These are phyloP conservation scores for Botrytis deweyae DNA, from an alignment of 2,329 filamentous ascomycete genomes.

Conservation along the genomic window DNA sequence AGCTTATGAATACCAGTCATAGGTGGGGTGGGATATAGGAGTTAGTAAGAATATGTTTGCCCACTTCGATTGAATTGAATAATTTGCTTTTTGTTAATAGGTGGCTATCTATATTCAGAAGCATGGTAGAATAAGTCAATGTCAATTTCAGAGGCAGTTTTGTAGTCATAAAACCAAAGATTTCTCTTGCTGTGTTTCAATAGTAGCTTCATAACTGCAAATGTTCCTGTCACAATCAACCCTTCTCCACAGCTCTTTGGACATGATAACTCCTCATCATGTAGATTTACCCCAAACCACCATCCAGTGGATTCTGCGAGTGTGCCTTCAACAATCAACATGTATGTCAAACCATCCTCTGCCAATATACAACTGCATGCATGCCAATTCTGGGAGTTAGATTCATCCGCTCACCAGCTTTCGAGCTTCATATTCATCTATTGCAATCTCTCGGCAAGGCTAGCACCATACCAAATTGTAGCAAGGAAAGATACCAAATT, in stretches of 20 bases:
- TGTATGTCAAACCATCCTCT: background rate
- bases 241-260: background rate
- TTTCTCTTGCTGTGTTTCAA: background rate
- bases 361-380: background rate
- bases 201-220: background rate
- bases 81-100: slow-evolving; percentile 5
- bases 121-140: background rate
- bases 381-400: background rate
- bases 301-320: background rate
- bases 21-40: slow-evolving; percentile 5
- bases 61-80: slow-evolving; percentile 3
- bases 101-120: background rate
- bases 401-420: background rate
- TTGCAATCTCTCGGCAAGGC: slow-evolving; percentile 48
- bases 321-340: background rate
- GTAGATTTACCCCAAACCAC: background rate
- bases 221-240: background rate
- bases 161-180: background rate
- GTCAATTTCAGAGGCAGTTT: background rate
- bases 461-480: slow-evolving; percentile 74
- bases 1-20: slow-evolving; percentile 16
- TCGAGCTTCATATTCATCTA: slow-evolving; percentile 14
- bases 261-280: background rate
- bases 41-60: slow-evolving; percentile 7
- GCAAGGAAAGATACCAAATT: slow-evolving; percentile 72